A percentile compares a stretch with the other conserved stretches of the same genome.
Evolutionary conservation across 2,329 filamentous ascomycete genomes (phyloP).

Genomic region (Colletotrichum sp.): DNA sequence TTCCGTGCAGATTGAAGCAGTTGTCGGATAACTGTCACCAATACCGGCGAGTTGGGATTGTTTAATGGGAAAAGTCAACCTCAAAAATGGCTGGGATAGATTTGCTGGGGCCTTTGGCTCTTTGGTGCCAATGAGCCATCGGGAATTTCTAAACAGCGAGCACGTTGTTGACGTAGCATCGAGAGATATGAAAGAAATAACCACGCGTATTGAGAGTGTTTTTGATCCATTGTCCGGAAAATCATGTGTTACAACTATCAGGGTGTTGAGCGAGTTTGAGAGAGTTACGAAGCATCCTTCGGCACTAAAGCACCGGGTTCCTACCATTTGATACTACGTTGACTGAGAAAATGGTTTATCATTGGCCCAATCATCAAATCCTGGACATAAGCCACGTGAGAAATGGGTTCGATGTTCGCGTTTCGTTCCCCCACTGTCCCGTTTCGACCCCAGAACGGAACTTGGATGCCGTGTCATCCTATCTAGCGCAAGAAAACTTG

Average conservation of each 20-base stretch:
- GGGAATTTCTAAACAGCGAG: background rate
- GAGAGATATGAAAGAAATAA: background rate
- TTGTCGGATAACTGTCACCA: background rate
- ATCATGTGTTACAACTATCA: background rate
- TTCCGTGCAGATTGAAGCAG: background rate
- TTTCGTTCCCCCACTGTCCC: background rate
- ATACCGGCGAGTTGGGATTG: background rate
- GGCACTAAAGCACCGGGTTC: background rate
- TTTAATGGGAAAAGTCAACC: background rate
- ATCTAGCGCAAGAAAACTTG: background rate
- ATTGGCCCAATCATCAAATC: background rate
- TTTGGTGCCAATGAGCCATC: background rate
- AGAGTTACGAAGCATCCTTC: background rate
- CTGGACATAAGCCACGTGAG: background rate
- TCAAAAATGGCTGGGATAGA: background rate
- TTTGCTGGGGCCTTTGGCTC: background rate
- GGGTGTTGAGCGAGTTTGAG: constrained; percentile 13
- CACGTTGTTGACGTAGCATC: background rate
- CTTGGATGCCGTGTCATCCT: background rate
- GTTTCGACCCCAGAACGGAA: background rate
- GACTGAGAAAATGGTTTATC: background rate
- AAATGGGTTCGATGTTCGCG: background rate
- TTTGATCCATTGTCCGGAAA: background rate
- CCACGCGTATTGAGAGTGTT: background rate
- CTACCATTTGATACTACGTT: background rate